These are phyloP conservation scores for Monascus ruber DNA, from an alignment of 2,329 filamentous ascomycete species.

Conservation along the genomic window DNA sequence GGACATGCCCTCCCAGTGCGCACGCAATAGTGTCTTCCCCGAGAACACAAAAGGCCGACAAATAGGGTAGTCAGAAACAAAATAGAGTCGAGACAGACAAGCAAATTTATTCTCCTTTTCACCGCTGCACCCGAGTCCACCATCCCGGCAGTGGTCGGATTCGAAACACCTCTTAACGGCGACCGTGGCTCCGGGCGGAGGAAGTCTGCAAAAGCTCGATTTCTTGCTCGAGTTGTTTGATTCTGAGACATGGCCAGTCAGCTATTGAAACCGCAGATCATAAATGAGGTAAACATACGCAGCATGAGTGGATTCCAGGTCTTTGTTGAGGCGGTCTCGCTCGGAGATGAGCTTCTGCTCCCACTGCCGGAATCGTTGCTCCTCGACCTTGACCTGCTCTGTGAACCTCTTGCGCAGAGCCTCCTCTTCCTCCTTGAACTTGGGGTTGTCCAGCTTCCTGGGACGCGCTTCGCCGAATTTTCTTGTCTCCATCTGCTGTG, in stretches of 20 bases:
- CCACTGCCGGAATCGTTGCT: slow-evolving; percentile 98
- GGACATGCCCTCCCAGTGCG: slow-evolving; percentile 2
- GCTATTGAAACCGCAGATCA: neutral
- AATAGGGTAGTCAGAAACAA: slow-evolving; percentile 26
- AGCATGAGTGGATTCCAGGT: slow-evolving; percentile 94
- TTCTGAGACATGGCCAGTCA: slow-evolving; percentile 25
- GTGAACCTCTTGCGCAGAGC: slow-evolving; percentile 97
- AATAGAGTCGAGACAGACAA: slow-evolving; percentile 20
- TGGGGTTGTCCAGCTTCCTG: slow-evolving; percentile 97
- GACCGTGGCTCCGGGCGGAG: slow-evolving; percentile 80
- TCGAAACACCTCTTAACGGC: slow-evolving; percentile 51
- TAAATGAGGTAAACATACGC: slow-evolving; percentile 34
- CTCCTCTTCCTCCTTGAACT: slow-evolving; percentile 99
- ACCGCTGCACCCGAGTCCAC: slow-evolving; percentile 16
- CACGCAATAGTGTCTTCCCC: slow-evolving; percentile 12
- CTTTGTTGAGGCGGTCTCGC: slow-evolving; percentile 98
- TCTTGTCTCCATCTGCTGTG: slow-evolving; percentile 98
- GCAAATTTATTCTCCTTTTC: slow-evolving; percentile 13
- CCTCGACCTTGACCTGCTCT: slow-evolving; percentile 99
- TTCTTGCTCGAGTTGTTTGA: slow-evolving; percentile 60
- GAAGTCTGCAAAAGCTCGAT: slow-evolving; percentile 88
- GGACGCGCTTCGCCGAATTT: slow-evolving; percentile 98
- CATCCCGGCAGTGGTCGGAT: slow-evolving; percentile 5
- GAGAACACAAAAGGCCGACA: slow-evolving; percentile 19
- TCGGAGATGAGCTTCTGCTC: slow-evolving; percentile 99